Percentiles rank a stretch among this genome's conserved stretches.
These are phyloP conservation scores for Pseudogymnoascus sp. DNA, from an alignment of 2,329 filamentous ascomycete genomes.

Conservation along the genomic window DNA sequence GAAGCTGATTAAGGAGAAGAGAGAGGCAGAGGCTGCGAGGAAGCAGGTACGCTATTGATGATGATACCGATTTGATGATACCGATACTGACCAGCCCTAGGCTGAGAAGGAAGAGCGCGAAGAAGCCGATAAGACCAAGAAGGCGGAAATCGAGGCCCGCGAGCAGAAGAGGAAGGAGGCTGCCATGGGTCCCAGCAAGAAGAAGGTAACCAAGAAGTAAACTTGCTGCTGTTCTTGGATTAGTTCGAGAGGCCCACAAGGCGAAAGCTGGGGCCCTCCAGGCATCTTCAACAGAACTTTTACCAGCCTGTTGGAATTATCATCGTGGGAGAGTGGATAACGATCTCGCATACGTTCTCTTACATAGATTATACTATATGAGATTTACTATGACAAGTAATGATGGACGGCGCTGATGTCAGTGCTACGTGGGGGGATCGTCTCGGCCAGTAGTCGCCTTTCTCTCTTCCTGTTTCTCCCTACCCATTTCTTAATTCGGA, in stretches of 20 bases:
- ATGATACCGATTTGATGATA: not conserved
- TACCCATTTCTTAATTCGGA: too few species aligned
- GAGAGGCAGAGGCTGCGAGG: slow-evolving; percentile 73
- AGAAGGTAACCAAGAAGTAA: slow-evolving; percentile 22
- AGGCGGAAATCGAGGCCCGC: slow-evolving; percentile 39
- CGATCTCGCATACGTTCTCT: slow-evolving; percentile 7
- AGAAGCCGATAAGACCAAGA: slow-evolving; percentile 33
- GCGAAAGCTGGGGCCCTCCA: not conserved
- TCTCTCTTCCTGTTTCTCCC: not conserved
- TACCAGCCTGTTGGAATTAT: not conserved
- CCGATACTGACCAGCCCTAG: slow-evolving; percentile 24
- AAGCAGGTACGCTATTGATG: slow-evolving; percentile 60
- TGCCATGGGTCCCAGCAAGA: slow-evolving; percentile 25
- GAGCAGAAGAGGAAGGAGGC: slow-evolving; percentile 36
- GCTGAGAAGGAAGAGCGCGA: slow-evolving; percentile 33
- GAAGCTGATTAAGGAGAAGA: slow-evolving; percentile 73
- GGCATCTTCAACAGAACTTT: not conserved
- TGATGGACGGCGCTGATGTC: not conserved
- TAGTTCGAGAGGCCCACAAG: not conserved
- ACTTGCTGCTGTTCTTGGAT: not conserved
- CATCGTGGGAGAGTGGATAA: not conserved
- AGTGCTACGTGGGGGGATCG: not conserved
- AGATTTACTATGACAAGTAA: slow-evolving; percentile 2
- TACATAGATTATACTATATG: slow-evolving; percentile 9
- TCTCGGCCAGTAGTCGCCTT: not conserved